These are phyloP conservation scores for Chlorella sp. DNA, from an alignment of 139 green algal species.

Conservation along the genomic window DNA sequence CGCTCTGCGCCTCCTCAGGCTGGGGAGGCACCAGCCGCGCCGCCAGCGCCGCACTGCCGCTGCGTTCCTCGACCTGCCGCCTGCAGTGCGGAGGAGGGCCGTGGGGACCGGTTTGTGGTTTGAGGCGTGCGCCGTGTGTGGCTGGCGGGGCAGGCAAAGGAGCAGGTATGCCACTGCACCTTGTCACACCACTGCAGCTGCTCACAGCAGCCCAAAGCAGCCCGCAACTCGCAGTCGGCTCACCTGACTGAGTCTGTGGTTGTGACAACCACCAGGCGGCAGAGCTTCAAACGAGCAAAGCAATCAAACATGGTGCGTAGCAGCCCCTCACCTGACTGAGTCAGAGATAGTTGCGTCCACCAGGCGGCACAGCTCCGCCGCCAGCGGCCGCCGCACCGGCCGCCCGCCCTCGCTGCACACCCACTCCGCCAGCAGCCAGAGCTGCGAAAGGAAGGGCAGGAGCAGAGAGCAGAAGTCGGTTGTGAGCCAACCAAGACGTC, in stretches of 20 bases:
- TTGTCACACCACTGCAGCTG: too few species aligned
- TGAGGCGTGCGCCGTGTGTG: too few species aligned
- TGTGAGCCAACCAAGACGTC: too few species aligned
- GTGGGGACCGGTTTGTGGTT: too few species aligned
- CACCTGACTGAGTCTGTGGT: slow-evolving; percentile 6
- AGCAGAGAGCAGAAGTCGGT: too few species aligned
- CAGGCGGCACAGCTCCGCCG: slow-evolving; percentile 73
- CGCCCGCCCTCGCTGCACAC: slow-evolving; percentile 62
- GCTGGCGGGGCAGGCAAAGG: too few species aligned
- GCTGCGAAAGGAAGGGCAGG: slow-evolving; percentile 43
- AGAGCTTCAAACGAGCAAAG: too few species aligned
- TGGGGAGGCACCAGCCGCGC: slow-evolving; percentile 64
- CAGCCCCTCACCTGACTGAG: not conserved
- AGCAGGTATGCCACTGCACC: too few species aligned
- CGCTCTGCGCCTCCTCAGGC: slow-evolving; percentile 54
- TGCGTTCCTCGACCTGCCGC: slow-evolving; percentile 31
- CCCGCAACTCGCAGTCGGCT: too few species aligned
- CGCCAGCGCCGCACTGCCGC: slow-evolving; percentile 44
- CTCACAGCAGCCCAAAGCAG: too few species aligned
- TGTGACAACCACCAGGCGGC: slow-evolving; percentile 71
- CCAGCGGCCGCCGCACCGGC: slow-evolving; percentile 61
- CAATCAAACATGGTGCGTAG: too few species aligned
- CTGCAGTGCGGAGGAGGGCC: not conserved
- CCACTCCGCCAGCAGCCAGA: slow-evolving; percentile 90
- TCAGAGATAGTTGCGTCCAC: slow-evolving; percentile 61